Evolutionary conservation across 495 filamentous ascomycete species (phyloP).

Genomic region (Penicillium lividum): DNA sequence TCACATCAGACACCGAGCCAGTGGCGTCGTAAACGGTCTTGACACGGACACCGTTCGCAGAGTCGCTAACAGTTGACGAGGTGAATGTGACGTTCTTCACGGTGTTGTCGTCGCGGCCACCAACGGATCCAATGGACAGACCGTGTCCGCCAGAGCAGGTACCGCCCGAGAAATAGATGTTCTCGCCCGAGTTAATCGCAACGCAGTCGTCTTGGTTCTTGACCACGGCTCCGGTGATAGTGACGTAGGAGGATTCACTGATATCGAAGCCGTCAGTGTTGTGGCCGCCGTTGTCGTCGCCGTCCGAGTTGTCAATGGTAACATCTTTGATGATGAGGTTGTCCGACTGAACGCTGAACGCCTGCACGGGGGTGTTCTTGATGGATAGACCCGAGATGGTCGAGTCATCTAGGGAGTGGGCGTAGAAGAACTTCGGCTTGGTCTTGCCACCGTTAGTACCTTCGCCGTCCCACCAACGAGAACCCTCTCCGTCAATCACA

Average conservation of each 20-base stretch:
- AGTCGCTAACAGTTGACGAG: constrained; percentile 47
- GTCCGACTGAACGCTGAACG: constrained; percentile 50
- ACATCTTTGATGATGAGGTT: constrained; percentile 52
- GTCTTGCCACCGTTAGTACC: constrained; percentile 57
- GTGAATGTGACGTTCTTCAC: constrained; percentile 53
- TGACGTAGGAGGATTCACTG: constrained; percentile 49
- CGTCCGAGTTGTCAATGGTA: constrained; percentile 63
- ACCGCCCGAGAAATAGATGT: constrained; percentile 50
- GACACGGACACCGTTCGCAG: constrained; percentile 45
- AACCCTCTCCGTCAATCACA: constrained; percentile 40
- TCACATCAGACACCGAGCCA: constrained; percentile 25
- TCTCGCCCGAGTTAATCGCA: constrained; percentile 55
- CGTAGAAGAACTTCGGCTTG: constrained; percentile 61
- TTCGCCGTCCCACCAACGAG: constrained; percentile 54
- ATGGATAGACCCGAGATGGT: constrained; percentile 48
- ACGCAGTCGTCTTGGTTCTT: constrained; percentile 69
- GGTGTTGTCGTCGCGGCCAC: constrained; percentile 57
- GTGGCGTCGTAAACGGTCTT: constrained; percentile 28
- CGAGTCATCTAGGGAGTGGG: constrained; percentile 43
- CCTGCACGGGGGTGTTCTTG: constrained; percentile 64
- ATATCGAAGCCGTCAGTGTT: constrained; percentile 73
- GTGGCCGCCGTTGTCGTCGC: constrained; percentile 50
- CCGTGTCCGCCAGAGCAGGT: constrained; percentile 58
- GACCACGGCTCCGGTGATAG: constrained; percentile 56
- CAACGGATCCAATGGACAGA: constrained; percentile 62